These are phyloP conservation scores for Volutella citrinella DNA, from an alignment of 2,329 filamentous ascomycete species.

Conservation along the genomic window DNA sequence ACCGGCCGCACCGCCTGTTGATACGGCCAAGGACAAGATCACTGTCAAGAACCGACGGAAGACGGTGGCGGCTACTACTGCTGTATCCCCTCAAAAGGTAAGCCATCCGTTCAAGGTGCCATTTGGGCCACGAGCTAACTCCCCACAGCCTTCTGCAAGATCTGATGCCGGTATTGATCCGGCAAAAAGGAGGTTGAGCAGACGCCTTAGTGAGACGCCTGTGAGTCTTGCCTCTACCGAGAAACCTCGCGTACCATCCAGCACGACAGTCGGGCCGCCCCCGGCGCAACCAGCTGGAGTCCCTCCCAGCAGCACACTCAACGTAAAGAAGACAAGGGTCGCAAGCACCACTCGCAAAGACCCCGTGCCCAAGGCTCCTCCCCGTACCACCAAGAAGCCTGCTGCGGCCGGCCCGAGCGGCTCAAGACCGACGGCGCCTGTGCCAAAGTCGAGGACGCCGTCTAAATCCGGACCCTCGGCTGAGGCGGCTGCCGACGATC, in stretches of 20 bases:
- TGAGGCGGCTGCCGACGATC: slow-evolving; percentile 31
- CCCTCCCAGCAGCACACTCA: slow-evolving; percentile 39
- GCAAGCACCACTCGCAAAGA: slow-evolving; percentile 43
- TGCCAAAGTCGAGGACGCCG: slow-evolving; percentile 13
- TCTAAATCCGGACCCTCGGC: slow-evolving; percentile 11
- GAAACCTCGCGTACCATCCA: slow-evolving; percentile 6
- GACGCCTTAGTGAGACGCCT: slow-evolving; percentile 50
- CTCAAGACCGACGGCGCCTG: slow-evolving; percentile 11
- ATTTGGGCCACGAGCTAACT: too few relatives aligned
- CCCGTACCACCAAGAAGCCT: slow-evolving; percentile 36
- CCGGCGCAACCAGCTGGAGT: slow-evolving; percentile 39
- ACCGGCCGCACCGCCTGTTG: slow-evolving; percentile 51
- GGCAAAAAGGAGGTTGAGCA: slow-evolving; percentile 37
- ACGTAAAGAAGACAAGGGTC: slow-evolving; percentile 60
- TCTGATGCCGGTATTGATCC: too few relatives aligned
- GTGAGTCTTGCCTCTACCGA: slow-evolving; percentile 26
- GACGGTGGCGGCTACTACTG: slow-evolving; percentile 53
- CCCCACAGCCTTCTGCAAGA: too few relatives aligned
- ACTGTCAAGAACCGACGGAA: slow-evolving; percentile 56
- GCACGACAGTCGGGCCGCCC: slow-evolving; percentile 8
- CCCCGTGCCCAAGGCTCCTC: slow-evolving; percentile 28
- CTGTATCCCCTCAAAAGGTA: slow-evolving; percentile 28
- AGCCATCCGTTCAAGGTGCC: too few relatives aligned
- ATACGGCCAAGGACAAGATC: slow-evolving; percentile 29
- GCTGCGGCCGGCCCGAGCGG: slow-evolving; percentile 14